Evolutionary conservation across 2,329 filamentous ascomycete genomes (phyloP), one percentile per base, ranked within the genome.

Genomic region (Aureobasidium sp.): DNA sequence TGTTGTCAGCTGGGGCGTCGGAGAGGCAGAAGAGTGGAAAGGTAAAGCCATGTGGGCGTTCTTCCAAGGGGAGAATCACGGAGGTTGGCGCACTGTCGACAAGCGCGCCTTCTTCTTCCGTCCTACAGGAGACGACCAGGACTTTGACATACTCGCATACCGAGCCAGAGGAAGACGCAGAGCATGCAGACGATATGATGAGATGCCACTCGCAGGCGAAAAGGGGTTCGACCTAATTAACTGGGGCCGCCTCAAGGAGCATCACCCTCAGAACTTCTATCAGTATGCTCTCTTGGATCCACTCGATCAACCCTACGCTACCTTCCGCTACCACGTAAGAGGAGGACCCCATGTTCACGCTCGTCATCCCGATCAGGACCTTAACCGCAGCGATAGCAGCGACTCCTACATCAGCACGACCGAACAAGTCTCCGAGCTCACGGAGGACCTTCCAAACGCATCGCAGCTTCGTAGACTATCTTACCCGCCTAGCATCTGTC

Each of bases 231-330:
- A 72, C 23, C 73, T 82, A 10, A 67, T 77, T 33, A 76, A 74
- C 59, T 79, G 74, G 45, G 80, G 81, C 6, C 70, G 72, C 27
- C 72, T 80, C 11, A 77, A 77, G 58, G 68, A 71, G 40, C 73
- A 79, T 40, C 76, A 82, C 15, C 81, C 80, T 11, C 79, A 78
- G 67, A 74, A 77, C 4, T 83, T 78, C 71, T 86, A 85, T 72
- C 80, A 78, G 60, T 85, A 84, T 61, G 80, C 82, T 2, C 77
- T 87, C 23, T 72, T 85, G 25, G 84, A 87, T 71, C 77, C 83
- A 1, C 61, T 80, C 9, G 81, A 85, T 68, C 71, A 77, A 69
- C 84, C 84, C 3, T 85, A 82, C 67, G 82, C 76, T 5, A 80
- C 73, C 1, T 84, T 86, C 67, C 73, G 77, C 33, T 83, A 73